Base-by-base conservation (phyloP, 1,284 basidiomycete species). In the Heterobasidion annosum region DNA sequence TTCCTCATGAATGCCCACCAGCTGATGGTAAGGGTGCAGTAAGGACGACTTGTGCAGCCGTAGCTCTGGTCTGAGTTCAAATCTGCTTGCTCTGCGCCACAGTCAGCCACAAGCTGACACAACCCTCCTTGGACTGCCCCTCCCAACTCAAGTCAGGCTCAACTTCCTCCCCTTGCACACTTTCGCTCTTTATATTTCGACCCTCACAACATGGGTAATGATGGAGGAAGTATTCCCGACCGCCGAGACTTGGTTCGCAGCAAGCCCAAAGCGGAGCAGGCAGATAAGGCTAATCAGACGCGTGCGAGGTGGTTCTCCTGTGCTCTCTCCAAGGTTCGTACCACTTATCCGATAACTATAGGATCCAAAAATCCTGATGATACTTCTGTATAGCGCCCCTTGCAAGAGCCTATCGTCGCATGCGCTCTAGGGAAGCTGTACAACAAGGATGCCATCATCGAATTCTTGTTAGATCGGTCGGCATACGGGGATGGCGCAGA, bases 341-440 rank as follows among this genome's bases (percentile, higher is more conserved):
- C 51, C 32, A 32, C 40, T 6, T 48, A 9, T 48, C 9, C 32
- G 16, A 8, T 2, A 7, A 18, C 16, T 8, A 12, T 48, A 9
- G 18, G 8, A 15, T 15, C 7, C 16, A 18, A 8, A 48, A 15
- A 18, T 19, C 15, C n/a, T n/a, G 25, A 49, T 47, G 34, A 58
- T n/a, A 54, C 8, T 54, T 13, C 15, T 48, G 34, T 57, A 12
- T 63, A 94, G 91, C 80, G 81, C 58, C 83, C 84, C n/a, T 75
- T 97, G 2, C 80, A 85, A 62, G 83, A 91, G 58, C 94, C 93
- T 0, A 76, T 96, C 12, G 93, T 96, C 0, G 85, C 92, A 0
- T 95, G 93, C 70, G 84, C 85, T 0, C 74, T 97, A 0, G 94
- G 94, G 32, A 94, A 93, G 68, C 74, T 97, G 1, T 97, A 96